These are phyloP conservation scores for Byssothecium circinans DNA, from an alignment of 2,329 filamentous ascomycete genomes.

Conservation along the genomic window DNA sequence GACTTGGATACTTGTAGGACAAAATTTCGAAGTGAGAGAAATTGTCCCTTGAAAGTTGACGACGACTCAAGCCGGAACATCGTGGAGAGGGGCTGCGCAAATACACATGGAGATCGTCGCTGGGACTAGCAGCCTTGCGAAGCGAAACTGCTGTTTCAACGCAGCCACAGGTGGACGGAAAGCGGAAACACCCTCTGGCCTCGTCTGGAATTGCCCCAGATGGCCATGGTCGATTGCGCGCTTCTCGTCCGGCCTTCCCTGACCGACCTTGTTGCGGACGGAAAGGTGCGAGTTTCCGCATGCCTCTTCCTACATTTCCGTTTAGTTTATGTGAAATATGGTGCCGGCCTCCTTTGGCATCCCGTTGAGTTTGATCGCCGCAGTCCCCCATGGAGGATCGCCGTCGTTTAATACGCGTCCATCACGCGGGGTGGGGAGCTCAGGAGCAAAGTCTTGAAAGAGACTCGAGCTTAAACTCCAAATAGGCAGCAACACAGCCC, in stretches of 20 bases:
- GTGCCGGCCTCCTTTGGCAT: background rate
- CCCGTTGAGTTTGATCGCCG: background rate
- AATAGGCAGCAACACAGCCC: background rate
- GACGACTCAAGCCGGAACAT: background rate
- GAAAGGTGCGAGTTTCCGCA: background rate
- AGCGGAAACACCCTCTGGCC: background rate
- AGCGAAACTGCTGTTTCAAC: constrained; percentile 19
- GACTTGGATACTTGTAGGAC: constrained; percentile 10
- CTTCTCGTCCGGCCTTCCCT: background rate
- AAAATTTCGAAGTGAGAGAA: constrained; percentile 4
- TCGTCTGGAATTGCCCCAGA: constrained; percentile 4
- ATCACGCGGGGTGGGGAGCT: background rate
- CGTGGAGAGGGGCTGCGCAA: background rate
- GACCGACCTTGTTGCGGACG: background rate
- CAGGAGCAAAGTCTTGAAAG: background rate
- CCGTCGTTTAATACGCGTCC: background rate
- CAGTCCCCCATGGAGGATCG: background rate
- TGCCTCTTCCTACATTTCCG: no score
- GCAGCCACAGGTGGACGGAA: constrained; percentile 7
- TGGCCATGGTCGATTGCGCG: background rate
- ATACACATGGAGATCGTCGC: constrained; percentile 5
- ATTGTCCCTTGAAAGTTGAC: background rate
- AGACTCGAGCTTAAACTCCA: no score
- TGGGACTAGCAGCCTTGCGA: constrained; percentile 10
- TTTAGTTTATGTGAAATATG: background rate